Conservation (phyloP, 768 basidiomycete species). For the Heimioporus sp. region DNA sequence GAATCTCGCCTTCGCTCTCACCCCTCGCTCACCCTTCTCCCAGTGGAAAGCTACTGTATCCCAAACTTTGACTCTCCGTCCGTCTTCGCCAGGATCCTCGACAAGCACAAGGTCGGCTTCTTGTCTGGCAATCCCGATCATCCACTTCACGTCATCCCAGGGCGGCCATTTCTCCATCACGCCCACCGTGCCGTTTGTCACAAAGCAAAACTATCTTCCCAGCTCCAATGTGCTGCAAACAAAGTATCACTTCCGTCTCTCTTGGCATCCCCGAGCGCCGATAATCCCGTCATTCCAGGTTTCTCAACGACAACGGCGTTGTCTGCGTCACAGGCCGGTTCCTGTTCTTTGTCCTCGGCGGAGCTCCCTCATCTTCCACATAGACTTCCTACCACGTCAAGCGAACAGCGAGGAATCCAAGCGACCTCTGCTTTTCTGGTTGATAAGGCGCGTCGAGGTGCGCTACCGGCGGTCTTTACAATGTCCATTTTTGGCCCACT, state of each 20-base stretch:
- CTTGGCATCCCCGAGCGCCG: not conserved
- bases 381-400: constrained; percentile 80
- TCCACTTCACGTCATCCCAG: constrained; percentile 28
- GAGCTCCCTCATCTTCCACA: constrained; percentile 6
- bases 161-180: constrained; percentile 91
- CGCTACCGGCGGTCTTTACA: not conserved
- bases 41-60: constrained; percentile 90
- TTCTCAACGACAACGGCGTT: constrained; percentile 86
- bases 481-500: not conserved
- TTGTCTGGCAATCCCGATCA: not conserved
- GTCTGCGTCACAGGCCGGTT: constrained; percentile 71
- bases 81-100: constrained; percentile 85
- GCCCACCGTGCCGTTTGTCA: constrained; percentile 65
- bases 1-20: not conserved
- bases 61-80: constrained; percentile 94
- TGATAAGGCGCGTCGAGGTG: constrained; percentile 78
- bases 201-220: constrained; percentile 82
- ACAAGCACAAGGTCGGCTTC: constrained; percentile 64
- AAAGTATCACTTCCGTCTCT: constrained; percentile 41
- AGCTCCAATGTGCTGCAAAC: constrained; percentile 86
- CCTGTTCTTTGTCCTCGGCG: not conserved
- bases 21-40: constrained; percentile 2
- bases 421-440: constrained; percentile 77
- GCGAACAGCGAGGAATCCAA: constrained; percentile 31
- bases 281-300: constrained; percentile 36